A percentile compares a stretch with the other conserved stretches of the same genome.
These are phyloP conservation scores for Boletus mariae DNA, from an alignment of 1,284 basidiomycete genomes.

Conservation along the genomic window DNA sequence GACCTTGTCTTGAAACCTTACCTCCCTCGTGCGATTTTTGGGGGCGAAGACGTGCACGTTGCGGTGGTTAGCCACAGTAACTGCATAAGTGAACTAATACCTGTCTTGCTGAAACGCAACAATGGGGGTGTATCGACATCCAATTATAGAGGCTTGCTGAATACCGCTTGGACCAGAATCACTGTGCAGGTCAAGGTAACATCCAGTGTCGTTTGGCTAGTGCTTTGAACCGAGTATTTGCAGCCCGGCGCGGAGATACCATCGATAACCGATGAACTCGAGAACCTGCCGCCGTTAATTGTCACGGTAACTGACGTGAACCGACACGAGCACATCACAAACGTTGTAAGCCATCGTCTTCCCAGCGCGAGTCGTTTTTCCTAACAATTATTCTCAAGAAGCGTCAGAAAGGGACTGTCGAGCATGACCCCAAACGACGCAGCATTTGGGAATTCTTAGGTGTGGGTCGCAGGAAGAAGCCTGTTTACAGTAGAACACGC, in stretches of 20 bases:
- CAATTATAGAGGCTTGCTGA: constrained; percentile 53
- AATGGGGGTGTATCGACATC: constrained; percentile 29
- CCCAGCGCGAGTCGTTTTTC: background rate
- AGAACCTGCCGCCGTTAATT: constrained; percentile 34
- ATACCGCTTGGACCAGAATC: constrained; percentile 70
- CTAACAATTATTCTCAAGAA: constrained; percentile 40
- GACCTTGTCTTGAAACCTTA: constrained; percentile 58
- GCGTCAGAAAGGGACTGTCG: constrained; percentile 76
- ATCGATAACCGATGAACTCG: constrained; percentile 21
- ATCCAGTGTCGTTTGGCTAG: background rate
- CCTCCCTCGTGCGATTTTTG: constrained; percentile 39
- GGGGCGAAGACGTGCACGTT: constrained; percentile 46
- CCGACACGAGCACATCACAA: constrained; percentile 50
- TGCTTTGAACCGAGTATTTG: constrained; percentile 6
- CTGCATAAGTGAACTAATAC: constrained; percentile 65
- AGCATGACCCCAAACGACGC: constrained; percentile 72
- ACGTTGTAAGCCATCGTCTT: constrained; percentile 45
- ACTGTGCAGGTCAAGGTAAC: constrained; percentile 47
- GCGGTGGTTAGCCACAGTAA: constrained; percentile 81
- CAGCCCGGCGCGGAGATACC: constrained; percentile 32
- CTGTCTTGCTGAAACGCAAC: constrained; percentile 45
- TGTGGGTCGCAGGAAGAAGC: constrained; percentile 39
- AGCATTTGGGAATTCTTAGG: constrained; percentile 77
- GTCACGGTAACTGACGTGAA: constrained; percentile 53
- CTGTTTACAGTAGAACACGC: constrained; percentile 15